phyloP scores from a whole-genome alignment of 2,329 filamentous ascomycete species.

The Ophiocordyceps polyrhachis-furcata region DNA sequence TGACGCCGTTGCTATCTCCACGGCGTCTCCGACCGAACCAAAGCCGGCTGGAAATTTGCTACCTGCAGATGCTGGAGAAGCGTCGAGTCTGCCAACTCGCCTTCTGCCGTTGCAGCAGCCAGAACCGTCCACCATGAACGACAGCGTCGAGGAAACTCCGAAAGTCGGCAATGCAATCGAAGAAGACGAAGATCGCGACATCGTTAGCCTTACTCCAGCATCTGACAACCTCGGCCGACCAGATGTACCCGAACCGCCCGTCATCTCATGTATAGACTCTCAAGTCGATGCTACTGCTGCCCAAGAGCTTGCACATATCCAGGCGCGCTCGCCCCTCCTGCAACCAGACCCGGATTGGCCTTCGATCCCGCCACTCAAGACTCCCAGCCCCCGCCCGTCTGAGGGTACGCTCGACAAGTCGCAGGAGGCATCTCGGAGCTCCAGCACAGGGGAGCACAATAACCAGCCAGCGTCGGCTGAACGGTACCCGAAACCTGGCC shows the following conservation, averaged over 20 bases:
- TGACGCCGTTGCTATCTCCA: neutral
- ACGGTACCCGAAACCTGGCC: constrained; percentile 16
- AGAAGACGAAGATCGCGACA: neutral
- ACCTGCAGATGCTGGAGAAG: neutral
- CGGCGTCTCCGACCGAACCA: neutral
- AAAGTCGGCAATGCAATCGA: neutral
- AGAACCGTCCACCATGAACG: neutral
- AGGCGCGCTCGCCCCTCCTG: neutral
- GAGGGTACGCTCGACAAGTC: neutral
- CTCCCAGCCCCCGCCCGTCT: constrained; percentile 11
- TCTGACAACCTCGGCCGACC: neutral
- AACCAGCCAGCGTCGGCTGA: constrained; percentile 8
- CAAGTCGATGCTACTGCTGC: neutral
- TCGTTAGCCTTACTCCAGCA: neutral
- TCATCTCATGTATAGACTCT: neutral
- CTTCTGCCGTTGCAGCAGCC: neutral
- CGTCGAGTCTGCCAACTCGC: neutral
- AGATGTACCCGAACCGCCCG: neutral
- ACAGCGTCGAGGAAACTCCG: neutral
- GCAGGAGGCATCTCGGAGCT: neutral
- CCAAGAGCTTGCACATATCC: neutral
- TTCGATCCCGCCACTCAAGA: constrained; percentile 14
- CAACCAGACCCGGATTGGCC: constrained; percentile 2
- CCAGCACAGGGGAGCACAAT: neutral
- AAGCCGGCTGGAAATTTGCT: neutral